Base-by-base conservation (phyloP, 2,329 filamentous ascomycete genomes). In the Apiospora arundinis region DNA sequence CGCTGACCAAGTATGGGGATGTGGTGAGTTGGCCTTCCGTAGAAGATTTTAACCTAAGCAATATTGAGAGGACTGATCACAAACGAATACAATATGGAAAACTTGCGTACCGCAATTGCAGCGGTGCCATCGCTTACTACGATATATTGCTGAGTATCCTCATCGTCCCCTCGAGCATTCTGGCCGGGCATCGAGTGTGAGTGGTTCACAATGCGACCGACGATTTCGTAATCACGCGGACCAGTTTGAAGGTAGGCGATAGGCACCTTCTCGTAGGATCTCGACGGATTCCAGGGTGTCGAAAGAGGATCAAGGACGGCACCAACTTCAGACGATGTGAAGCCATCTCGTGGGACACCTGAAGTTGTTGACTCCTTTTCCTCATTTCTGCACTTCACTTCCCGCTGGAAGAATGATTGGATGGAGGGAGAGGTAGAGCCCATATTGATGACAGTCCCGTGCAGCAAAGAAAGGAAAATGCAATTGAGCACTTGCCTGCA, bases 191-290 rank as follows among this genome's bases (percentile, higher is more conserved):
- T 85, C 14, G 77, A 75, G 8, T 83, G 79, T 42, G 87, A 85
- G 73, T 89, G 84, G 76, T 90, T 90, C 14, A 88, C 87, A 16
- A 91, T 77, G 40, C 89, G 82, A 1, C 89, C 89, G 46, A 82
- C 83, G 71, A 91, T 86, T 2, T 82, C 82, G 42, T 90, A 83
- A 68, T 85, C 81, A 44, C 80, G 80, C 0, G 86, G 86, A 0
- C 89, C 89, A 1, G 85, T 81, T 46, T 85, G 74, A 0, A 91
- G 80, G 5, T 84, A 77, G 8, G 79, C 81, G 44, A 91, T 87
- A 4, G 81, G 77, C 1, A 82, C 77, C 71, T 86, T 82, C 70
- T 87, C 81, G 70, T 89, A 89, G 9, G 82, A 78, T 18, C 83
- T 80, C 2, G 79, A 76, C 0, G 87, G 87, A 28, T 81, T 77